Evolutionary conservation across 371 early-diverging fungal species (phyloP).

Genomic region (Mortierella sp.): DNA sequence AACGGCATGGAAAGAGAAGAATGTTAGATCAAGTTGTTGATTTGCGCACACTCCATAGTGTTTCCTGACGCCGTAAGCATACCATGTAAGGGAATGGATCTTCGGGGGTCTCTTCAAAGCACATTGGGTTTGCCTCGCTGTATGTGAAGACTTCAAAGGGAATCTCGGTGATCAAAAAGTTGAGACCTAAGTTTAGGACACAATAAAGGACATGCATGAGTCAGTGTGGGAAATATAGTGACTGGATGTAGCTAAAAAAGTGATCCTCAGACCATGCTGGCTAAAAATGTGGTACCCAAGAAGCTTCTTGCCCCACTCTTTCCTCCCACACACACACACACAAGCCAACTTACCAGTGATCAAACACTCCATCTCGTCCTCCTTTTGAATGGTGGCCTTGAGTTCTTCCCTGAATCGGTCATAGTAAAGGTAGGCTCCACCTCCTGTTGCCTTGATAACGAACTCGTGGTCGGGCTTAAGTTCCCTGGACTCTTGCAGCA

Average conservation of each 20-base stretch:
- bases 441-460: conserved; percentile 84
- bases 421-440: conserved; percentile 82
- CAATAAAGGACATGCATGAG: not conserved
- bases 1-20: conserved; percentile 1
- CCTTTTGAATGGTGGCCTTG: conserved; percentile 76
- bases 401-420: conserved; percentile 72
- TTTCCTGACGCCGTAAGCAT: conserved; percentile 6
- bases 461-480: conserved; percentile 51
- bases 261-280: too few species aligned
- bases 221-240: too few species aligned
- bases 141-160: conserved; percentile 97
- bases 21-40: not conserved
- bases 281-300: too few species aligned
- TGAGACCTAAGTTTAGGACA: conserved; percentile 66
- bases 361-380: conserved; percentile 90
- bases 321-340: too few species aligned
- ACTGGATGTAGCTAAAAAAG: too few species aligned
- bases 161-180: conserved; percentile 92
- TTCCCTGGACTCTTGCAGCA: conserved; percentile 67
- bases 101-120: conserved; percentile 79
- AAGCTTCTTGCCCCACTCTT: too few species aligned
- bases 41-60: not conserved
- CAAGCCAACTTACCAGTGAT: conserved; percentile 71
- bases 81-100: conserved; percentile 87
- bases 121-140: conserved; percentile 79